A percentile compares a stretch with the other conserved stretches of the same genome.
phyloP scores from a whole-genome alignment of 768 basidiomycete genomes.

The Ramaria rubella region DNA sequence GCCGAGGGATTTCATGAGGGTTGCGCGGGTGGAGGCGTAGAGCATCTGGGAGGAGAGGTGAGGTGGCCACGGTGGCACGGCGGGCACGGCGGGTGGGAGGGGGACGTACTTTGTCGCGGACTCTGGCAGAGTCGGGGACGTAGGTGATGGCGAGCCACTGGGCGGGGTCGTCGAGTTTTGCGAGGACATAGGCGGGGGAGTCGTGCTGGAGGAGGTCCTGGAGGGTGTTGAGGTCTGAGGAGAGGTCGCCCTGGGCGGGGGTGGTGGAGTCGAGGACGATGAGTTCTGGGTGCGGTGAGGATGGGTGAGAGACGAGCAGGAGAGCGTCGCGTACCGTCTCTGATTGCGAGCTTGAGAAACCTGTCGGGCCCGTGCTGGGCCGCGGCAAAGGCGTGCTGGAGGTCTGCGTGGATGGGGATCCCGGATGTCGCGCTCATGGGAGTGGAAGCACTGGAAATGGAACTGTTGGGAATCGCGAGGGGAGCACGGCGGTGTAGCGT shows the following conservation, averaged over 20 bases:
- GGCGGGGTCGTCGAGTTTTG: slow-evolving; percentile 48
- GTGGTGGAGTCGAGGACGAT: slow-evolving; percentile 56
- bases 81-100: not conserved
- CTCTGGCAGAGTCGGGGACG: slow-evolving; percentile 74
- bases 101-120: slow-evolving; percentile 74
- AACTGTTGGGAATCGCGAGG: not conserved
- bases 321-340: slow-evolving; percentile 49
- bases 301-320: slow-evolving; percentile 17
- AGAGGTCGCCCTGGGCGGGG: slow-evolving; percentile 38
- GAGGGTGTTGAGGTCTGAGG: slow-evolving; percentile 55
- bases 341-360: slow-evolving; percentile 73
- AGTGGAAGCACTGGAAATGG: slow-evolving; percentile 3
- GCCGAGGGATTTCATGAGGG: slow-evolving; percentile 67
- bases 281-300: slow-evolving; percentile 45
- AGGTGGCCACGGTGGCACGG: no score
- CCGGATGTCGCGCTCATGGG: slow-evolving; percentile 71
- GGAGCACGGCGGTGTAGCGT: not conserved
- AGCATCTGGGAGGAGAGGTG: slow-evolving; percentile 55
- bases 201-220: slow-evolving; percentile 53
- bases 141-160: slow-evolving; percentile 76
- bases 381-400: slow-evolving; percentile 51
- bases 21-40: slow-evolving; percentile 71
- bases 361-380: slow-evolving; percentile 34
- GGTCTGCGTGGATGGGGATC: slow-evolving; percentile 55
- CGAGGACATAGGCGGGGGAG: slow-evolving; percentile 70